Evolutionary conservation across 805 yeast genomes (phyloP).

Genomic region (Nematodospora valgi): DNA sequence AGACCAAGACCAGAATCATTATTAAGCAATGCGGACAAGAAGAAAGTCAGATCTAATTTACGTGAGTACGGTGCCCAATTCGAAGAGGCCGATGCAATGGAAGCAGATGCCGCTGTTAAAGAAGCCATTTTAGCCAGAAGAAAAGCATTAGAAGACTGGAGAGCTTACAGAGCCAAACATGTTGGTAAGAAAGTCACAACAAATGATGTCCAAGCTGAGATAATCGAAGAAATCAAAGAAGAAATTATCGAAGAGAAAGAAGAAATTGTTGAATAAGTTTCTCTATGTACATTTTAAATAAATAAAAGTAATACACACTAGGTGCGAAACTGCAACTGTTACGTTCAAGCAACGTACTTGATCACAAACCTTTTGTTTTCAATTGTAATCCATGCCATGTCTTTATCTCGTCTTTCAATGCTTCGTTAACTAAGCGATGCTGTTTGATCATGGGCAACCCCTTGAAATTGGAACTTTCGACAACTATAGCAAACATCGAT

Average conservation of each 20-base stretch:
- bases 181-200: slow-evolving; percentile 33
- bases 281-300: not conserved
- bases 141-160: slow-evolving; percentile 82
- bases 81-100: slow-evolving; percentile 94
- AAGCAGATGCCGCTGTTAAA: slow-evolving; percentile 86
- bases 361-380: slow-evolving; percentile 48
- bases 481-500: slow-evolving; percentile 88
- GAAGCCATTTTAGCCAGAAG: slow-evolving; percentile 85
- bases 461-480: slow-evolving; percentile 70
- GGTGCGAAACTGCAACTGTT: too few species aligned
- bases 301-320: too few species aligned
- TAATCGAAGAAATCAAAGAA: slow-evolving; percentile 73
- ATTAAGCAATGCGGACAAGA: slow-evolving; percentile 73
- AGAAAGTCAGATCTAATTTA: slow-evolving; percentile 87
- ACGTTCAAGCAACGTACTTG: not conserved
- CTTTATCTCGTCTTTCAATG: slow-evolving; percentile 77
- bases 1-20: slow-evolving; percentile 91
- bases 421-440: slow-evolving; percentile 82
- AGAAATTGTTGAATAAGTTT: slow-evolving; percentile 53
- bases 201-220: slow-evolving; percentile 48
- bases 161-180: slow-evolving; percentile 59
- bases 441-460: slow-evolving; percentile 86
- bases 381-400: slow-evolving; percentile 96
- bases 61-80: slow-evolving; percentile 88
- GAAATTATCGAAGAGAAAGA: slow-evolving; percentile 69